phyloP scores from a whole-genome alignment of 176 grass and related monocot genomes.

The Canna indica region DNA sequence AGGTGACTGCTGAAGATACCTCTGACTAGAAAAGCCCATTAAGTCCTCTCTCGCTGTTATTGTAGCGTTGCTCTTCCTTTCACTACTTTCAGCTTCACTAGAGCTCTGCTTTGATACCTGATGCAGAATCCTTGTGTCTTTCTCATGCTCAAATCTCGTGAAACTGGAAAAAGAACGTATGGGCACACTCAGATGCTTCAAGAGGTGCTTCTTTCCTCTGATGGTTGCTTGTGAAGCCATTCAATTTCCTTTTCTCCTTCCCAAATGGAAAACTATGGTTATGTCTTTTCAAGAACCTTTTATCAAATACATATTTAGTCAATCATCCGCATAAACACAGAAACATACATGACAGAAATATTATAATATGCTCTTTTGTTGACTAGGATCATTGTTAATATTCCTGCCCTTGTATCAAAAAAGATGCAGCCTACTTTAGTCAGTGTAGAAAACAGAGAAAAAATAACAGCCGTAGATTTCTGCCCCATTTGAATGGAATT shows the following conservation, averaged over 20 bases:
- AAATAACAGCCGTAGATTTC: no score
- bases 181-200: slow-evolving; percentile 29
- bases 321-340: no score
- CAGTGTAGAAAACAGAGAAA: no score
- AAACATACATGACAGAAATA: no score
- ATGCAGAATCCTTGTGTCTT: slow-evolving; percentile 24
- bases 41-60: slow-evolving; percentile 20
- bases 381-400: no score
- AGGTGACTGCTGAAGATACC: neutral
- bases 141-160: slow-evolving; percentile 33
- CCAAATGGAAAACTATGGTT: slow-evolving; percentile 28
- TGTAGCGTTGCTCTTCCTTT: slow-evolving; percentile 16
- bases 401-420: no score
- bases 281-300: slow-evolving; percentile 32
- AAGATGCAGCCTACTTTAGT: no score
- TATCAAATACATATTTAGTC: no score
- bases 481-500: no score
- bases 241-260: slow-evolving; percentile 37
- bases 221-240: slow-evolving; percentile 70
- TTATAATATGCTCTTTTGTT: no score
- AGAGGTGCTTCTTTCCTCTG: slow-evolving; percentile 44
- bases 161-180: slow-evolving; percentile 25
- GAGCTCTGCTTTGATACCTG: slow-evolving; percentile 17
- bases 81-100: slow-evolving; percentile 21
- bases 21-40: slow-evolving; percentile 11